Base-by-base conservation (phyloP, 108 stramenopile genomes). In the Licmophora abbreviata region DNA sequence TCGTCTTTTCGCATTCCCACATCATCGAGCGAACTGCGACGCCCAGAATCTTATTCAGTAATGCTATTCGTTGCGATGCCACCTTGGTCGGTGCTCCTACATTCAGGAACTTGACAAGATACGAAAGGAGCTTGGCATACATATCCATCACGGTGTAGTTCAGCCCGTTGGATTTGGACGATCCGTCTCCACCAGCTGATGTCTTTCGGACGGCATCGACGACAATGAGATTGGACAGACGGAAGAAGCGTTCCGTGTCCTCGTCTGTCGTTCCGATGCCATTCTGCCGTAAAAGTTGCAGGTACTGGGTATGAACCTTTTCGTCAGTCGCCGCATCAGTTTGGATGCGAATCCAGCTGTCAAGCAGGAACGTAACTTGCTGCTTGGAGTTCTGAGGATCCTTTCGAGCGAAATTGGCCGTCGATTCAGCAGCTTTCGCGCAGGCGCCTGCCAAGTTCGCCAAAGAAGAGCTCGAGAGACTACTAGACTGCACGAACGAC, bases 341-440 rank as follows among this genome's bases (percentile, higher is more conserved):
- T 45, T 93, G 79, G 21, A 98, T 57, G 32, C 92, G 92, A 46
- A 99, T 83, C 99, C 99, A 99, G 54, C 84, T 71, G 29, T 97
- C 94, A 50, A 99, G 58, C 42, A 99, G 65, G 7, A 66, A 58
- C 4, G 95, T 84, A 31, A 97, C 93, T 45, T 94, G 89, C 48
- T 89, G 80, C 35, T 78, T 74, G 1, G 86, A 74, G 63, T 69
- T 79, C 6, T 74, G 75, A 17, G 90, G 87, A 50, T 93, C 94
- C 29, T 69, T 79, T 12, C 58, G 52, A 4, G 81, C 58, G 33
- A 80, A 79, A 40, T 40, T 61, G 44, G 70, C 73, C 21, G 69
- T 74, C 29, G 79, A 50, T 50, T 85, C 86, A n/a, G 88, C 77
- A 15, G 87, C 81, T 25, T 61, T 74, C 38, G 55, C 47, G 11